phyloP scores from a whole-genome alignment of 148 eudicot species.

The Mesembryanthemum crystallinum region DNA sequence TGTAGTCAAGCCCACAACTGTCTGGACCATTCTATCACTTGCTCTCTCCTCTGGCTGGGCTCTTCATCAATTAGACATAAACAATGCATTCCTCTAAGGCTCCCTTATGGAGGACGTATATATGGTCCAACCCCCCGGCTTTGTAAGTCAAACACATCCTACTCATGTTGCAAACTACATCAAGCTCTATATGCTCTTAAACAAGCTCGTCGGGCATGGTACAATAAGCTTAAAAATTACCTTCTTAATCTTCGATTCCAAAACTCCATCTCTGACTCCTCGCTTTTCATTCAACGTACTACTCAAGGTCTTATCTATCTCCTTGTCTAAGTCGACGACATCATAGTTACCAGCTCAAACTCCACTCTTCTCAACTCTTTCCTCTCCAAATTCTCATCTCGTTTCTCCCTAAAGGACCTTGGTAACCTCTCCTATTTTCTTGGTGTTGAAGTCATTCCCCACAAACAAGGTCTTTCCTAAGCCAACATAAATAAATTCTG shows the following conservation, averaged over 20 bases:
- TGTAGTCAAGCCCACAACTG: neutral
- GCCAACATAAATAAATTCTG: neutral
- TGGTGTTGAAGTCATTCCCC: neutral
- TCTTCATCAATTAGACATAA: neutral
- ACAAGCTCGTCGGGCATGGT: neutral
- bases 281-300: neutral
- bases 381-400: neutral
- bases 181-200: neutral
- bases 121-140: neutral
- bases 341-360: neutral
- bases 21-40: neutral
- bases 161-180: neutral
- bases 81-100: neutral
- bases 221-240: neutral
- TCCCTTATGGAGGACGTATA: neutral
- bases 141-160: neutral
- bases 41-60: neutral
- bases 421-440: neutral
- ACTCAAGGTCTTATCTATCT: neutral
- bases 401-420: neutral
- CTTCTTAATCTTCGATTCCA: neutral
- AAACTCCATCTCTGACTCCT: neutral
- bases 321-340: neutral
- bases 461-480: neutral
- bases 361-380: neutral